phyloP scores from a whole-genome alignment of 2,329 filamentous ascomycete species.

The Teratosphaeria gauchensis region DNA sequence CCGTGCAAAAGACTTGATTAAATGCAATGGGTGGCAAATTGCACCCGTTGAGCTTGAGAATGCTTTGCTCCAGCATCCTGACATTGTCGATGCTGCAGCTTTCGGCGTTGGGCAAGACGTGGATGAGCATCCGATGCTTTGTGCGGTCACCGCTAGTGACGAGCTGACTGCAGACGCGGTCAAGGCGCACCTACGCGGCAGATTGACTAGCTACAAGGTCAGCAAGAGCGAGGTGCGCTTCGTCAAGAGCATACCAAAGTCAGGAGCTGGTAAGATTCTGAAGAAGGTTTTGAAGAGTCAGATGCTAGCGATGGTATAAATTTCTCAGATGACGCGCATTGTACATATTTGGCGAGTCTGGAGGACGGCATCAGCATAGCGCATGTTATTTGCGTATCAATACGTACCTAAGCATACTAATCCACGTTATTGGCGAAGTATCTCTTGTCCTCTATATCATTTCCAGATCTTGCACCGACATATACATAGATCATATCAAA shows the following conservation, averaged over 20 bases:
- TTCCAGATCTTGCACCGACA: too few species aligned
- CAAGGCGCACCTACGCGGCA: conserved; percentile 19
- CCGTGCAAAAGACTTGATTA: conserved; percentile 28
- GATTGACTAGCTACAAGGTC: conserved; percentile 28
- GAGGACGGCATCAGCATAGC: neutral
- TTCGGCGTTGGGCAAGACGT: conserved; percentile 7
- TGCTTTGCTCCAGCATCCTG: conserved; percentile 14
- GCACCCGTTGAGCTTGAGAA: conserved; percentile 26
- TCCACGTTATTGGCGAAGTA: too few species aligned
- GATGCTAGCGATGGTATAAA: neutral
- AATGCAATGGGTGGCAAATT: conserved; percentile 27
- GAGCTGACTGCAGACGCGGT: conserved; percentile 16
- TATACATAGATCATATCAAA: too few species aligned
- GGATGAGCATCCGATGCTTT: conserved; percentile 7
- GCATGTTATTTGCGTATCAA: neutral
- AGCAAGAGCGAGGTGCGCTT: conserved; percentile 34
- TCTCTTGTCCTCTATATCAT: too few species aligned
- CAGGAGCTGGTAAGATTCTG: conserved; percentile 60
- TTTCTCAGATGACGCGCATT: neutral
- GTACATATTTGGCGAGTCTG: neutral
- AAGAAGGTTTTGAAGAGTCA: conserved; percentile 44
- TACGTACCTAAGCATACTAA: neutral
- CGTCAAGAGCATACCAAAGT: conserved; percentile 59
- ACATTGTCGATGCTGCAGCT: conserved; percentile 21
- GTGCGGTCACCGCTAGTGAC: conserved; percentile 1